A percentile compares a stretch with the other conserved stretches of the same genome.
Conservation (phyloP, 805 yeast species). For the Lachancea sp. region DNA sequence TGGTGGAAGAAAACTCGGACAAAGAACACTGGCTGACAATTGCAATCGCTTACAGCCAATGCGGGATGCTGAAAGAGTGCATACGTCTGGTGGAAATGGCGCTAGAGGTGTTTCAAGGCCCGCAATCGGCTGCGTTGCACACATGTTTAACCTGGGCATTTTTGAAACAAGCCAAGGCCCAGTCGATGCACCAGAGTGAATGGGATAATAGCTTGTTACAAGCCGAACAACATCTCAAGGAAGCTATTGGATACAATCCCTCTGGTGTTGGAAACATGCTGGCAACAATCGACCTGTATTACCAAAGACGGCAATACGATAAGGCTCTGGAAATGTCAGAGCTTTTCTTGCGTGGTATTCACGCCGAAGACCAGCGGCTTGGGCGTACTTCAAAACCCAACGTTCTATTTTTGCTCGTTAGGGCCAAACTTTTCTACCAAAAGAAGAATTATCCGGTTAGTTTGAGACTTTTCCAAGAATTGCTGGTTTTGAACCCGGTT, state of each 20-base stretch:
- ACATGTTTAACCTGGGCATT: constrained; percentile 70
- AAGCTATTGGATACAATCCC: constrained; percentile 43
- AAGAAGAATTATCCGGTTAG: constrained; percentile 70
- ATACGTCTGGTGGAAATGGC: constrained; percentile 58
- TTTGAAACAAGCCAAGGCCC: constrained; percentile 39
- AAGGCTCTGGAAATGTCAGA: constrained; percentile 69
- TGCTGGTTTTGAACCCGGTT: constrained; percentile 67
- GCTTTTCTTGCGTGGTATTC: constrained; percentile 40
- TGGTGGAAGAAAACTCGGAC: constrained; percentile 74
- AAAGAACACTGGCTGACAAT: constrained; percentile 78
- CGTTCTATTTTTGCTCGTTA: constrained; percentile 70
- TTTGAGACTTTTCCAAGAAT: constrained; percentile 76
- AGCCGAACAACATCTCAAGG: constrained; percentile 42
- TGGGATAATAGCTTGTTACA: constrained; percentile 31
- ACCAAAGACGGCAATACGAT: constrained; percentile 56
- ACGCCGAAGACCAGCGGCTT: constrained; percentile 28
- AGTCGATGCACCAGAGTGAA: constrained; percentile 16
- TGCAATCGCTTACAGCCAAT: constrained; percentile 71
- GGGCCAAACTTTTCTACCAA: constrained; percentile 72
- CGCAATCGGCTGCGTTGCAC: constrained; percentile 46
- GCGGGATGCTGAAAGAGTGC: constrained; percentile 54
- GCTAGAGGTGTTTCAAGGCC: constrained; percentile 33
- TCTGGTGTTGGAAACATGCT: constrained; percentile 46
- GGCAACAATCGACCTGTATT: constrained; percentile 60
- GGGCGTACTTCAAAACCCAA: constrained; percentile 49